Evolutionary conservation across 352 stramenopile genomes (phyloP), one percentile per base, ranked within the genome.

Genomic region (Globisporangium middletonii): DNA sequence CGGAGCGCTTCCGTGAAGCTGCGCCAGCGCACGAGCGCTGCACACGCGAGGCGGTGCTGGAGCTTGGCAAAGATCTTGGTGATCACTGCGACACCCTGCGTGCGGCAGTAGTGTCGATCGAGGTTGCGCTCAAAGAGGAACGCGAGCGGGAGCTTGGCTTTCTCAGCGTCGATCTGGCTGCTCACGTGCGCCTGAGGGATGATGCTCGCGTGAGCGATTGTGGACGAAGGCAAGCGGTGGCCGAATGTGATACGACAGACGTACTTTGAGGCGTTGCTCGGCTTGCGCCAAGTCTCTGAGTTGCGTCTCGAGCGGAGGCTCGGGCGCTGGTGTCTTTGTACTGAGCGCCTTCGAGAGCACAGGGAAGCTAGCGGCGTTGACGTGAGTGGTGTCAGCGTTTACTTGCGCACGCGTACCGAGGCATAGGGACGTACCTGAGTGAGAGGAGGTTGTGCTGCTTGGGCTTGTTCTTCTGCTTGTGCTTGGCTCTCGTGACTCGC

Each of bases 41-140:
- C 57, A 43, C 67, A 84, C 19, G 88, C 46, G 43, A 88, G 59
- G 15, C 74, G 72, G 18, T 83, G 64, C 63, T 92, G 82, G 2
- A 92, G 64, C 59, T 85, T 88, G 3, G 72, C 64, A 51, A 90
- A 92, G 62, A 90, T 87, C 2, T 57, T 55, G 0, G 78, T 75
- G 55, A 90, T 87, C 1, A 73, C 73, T 12, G 50, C 57, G 4
- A 90, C 51, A 27, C 77, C 71, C 46, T 87, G 72, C 48, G 84
- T 60, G 26, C 67, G 69, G 49, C 77, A 87, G 59, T 90, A 88
- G 3, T 64, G 69, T 8, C 69, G 68, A 37, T 83, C 69, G 19
- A 92, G 58, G 23, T 86, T 83, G 52, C 74, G 77, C 48, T 90
- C 79, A 35, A 92, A 92, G 52, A 92, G 72, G 52, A 90, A 90